These are phyloP conservation scores for Nemania sp. DNA, from an alignment of 2,329 filamentous ascomycete genomes.

Conservation along the genomic window DNA sequence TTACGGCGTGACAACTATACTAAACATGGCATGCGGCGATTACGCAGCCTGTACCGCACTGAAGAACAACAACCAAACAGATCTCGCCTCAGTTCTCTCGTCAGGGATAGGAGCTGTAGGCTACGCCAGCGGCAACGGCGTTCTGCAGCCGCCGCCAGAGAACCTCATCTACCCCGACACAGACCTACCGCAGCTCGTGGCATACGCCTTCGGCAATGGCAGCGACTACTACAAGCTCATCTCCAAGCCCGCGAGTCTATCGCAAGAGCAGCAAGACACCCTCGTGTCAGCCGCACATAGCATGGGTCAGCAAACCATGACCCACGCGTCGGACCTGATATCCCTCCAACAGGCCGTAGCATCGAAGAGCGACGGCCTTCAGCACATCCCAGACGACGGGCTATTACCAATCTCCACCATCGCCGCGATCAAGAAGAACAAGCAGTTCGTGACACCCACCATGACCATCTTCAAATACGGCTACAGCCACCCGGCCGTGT, in stretches of 20 bases:
- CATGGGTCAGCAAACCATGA: conserved; percentile 37
- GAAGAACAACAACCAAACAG: conserved; percentile 34
- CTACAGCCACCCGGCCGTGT: conserved; percentile 39
- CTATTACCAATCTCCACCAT: conserved; percentile 34
- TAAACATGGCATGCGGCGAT: conserved; percentile 47
- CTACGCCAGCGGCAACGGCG: conserved; percentile 27
- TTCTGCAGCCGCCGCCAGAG: conserved; percentile 35
- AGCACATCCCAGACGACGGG: conserved; percentile 46
- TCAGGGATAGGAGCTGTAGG: conserved; percentile 36
- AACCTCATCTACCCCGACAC: conserved; percentile 33
- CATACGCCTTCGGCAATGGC: conserved; percentile 41
- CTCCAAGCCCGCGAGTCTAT: conserved; percentile 31
- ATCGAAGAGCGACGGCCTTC: conserved; percentile 41
- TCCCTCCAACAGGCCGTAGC: conserved; percentile 40
- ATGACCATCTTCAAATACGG: conserved; percentile 46
- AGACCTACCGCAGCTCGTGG: conserved; percentile 36
- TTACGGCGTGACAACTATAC: conserved; percentile 47
- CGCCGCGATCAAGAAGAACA: conserved; percentile 36
- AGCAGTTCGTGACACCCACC: conserved; percentile 44
- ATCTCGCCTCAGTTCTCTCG: conserved; percentile 36
- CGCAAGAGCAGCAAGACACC: conserved; percentile 41
- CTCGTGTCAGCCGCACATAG: conserved; percentile 40
- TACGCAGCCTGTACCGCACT: conserved; percentile 40
- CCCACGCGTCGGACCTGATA: conserved; percentile 37
- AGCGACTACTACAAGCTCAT: conserved; percentile 43